phyloP scores from a whole-genome alignment of 2,329 filamentous ascomycete species.

The Colletotrichum gloeosporioides region DNA sequence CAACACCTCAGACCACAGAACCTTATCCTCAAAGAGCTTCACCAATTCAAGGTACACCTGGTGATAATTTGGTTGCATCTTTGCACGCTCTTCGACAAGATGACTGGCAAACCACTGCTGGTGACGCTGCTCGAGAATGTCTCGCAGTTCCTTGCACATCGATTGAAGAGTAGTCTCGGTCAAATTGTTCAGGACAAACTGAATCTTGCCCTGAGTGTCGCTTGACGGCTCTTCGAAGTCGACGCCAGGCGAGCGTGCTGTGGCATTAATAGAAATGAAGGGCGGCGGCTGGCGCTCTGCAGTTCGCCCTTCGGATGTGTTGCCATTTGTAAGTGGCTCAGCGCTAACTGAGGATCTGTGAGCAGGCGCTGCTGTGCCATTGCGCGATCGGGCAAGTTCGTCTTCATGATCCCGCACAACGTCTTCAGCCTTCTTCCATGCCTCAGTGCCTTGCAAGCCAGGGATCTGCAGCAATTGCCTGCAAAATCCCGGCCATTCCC shows the following conservation, averaged over 20 bases:
- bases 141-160: slow-evolving; percentile 82
- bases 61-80: slow-evolving; percentile 97
- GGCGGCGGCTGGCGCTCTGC: slow-evolving; percentile 69
- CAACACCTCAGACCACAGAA: slow-evolving; percentile 86
- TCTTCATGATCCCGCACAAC: slow-evolving; percentile 74
- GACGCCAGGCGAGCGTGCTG: slow-evolving; percentile 67
- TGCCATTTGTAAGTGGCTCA: slow-evolving; percentile 72
- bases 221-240: slow-evolving; percentile 83
- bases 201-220: slow-evolving; percentile 88
- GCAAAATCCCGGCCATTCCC: slow-evolving; percentile 96
- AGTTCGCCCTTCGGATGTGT: slow-evolving; percentile 64
- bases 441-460: slow-evolving; percentile 82
- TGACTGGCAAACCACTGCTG: slow-evolving; percentile 98
- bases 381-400: slow-evolving; percentile 60
- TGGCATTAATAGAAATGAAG: slow-evolving; percentile 81
- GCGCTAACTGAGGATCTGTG: slow-evolving; percentile 41
- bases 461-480: slow-evolving; percentile 83
- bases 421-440: slow-evolving; percentile 82
- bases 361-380: slow-evolving; percentile 47
- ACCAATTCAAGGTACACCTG: slow-evolving; percentile 90
- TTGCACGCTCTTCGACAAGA: slow-evolving; percentile 93
- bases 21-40: slow-evolving; percentile 78
- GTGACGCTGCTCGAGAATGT: slow-evolving; percentile 79
- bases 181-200: slow-evolving; percentile 96
- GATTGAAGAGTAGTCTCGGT: slow-evolving; percentile 86